phyloP scores from a whole-genome alignment of 257 asterid species.

The Solanum rostratum region DNA sequence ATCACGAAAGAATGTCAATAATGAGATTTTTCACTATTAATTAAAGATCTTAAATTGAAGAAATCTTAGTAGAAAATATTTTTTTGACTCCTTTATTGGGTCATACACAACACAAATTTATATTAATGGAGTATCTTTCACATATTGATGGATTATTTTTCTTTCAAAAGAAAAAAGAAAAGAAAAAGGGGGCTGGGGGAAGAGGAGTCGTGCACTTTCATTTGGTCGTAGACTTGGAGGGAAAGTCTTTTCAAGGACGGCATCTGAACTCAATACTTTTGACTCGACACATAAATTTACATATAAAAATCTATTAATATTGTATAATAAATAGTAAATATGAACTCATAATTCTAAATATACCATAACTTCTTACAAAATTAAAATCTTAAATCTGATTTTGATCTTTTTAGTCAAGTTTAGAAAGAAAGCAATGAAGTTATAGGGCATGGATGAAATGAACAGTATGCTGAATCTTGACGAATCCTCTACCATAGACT shows the following conservation, averaged over 20 bases:
- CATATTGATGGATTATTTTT: neutral
- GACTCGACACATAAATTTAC: too few species aligned
- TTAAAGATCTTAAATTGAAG: neutral
- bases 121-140: neutral
- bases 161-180: neutral
- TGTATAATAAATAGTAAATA: too few species aligned
- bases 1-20: neutral
- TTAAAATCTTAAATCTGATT: too few species aligned
- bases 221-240: neutral
- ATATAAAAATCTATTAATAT: too few species aligned
- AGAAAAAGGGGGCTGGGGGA: neutral
- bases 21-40: neutral
- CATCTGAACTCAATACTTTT: too few species aligned
- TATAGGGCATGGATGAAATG: neutral
- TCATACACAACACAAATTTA: neutral
- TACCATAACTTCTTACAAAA: too few species aligned
- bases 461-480: constrained; percentile 1
- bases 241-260: neutral
- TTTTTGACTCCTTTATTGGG: neutral
- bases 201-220: neutral
- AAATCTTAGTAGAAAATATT: neutral
- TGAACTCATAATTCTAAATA: too few species aligned
- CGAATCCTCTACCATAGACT: neutral
- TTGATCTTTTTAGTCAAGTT: neutral
- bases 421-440: neutral